phyloP scores from a whole-genome alignment of 164 flowering plant species.

The Akebia trifoliata region DNA sequence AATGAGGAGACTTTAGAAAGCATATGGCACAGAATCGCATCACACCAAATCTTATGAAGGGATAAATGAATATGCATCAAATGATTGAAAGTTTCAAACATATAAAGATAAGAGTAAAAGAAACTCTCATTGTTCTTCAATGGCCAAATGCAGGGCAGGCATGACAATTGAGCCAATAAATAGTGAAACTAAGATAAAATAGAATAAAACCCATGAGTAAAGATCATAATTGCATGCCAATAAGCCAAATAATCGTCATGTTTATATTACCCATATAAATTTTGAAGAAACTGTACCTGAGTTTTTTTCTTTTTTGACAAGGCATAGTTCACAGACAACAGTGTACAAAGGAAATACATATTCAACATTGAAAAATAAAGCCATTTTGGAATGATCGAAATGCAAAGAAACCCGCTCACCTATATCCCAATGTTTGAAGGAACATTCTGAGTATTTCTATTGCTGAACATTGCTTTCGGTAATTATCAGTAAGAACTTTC shows the following conservation, averaged over 20 bases:
- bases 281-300: no score
- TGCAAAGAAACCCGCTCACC: slow-evolving; percentile 38
- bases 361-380: not conserved
- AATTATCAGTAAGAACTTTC: slow-evolving; percentile 82
- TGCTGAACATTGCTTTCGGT: slow-evolving; percentile 90
- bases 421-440: slow-evolving; percentile 57
- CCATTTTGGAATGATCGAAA: not conserved
- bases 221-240: no score
- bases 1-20: slow-evolving; percentile 5
- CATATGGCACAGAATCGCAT: not conserved
- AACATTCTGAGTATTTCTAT: slow-evolving; percentile 85
- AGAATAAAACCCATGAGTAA: no score
- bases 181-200: no score
- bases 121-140: no score
- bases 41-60: not conserved
- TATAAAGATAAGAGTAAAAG: no score
- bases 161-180: no score
- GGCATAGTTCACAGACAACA: not conserved
- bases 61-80: not conserved
- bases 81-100: no score
- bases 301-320: no score
- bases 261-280: no score
- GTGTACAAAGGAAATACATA: not conserved
- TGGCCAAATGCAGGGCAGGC: no score
- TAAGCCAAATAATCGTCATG: no score